These are phyloP conservation scores for Trichophyton simii DNA, from an alignment of 2,329 filamentous ascomycete genomes.

Conservation along the genomic window DNA sequence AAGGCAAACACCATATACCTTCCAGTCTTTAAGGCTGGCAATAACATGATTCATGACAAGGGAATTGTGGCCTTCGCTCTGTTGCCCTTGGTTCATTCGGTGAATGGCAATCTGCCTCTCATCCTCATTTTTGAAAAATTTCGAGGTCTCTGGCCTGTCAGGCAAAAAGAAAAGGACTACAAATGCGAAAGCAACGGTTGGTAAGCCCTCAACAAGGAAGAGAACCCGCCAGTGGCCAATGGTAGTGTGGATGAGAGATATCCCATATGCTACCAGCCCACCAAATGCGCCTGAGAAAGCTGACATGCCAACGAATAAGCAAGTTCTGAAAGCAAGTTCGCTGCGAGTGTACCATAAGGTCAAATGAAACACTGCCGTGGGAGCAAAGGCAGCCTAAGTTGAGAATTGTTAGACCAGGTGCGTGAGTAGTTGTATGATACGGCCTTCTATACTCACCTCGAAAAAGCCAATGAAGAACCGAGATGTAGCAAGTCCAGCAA, in stretches of 20 bases:
- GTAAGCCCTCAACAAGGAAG: slow-evolving; percentile 39
- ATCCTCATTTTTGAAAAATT: slow-evolving; percentile 11
- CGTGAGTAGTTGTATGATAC: no score
- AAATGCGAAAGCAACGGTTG: slow-evolving; percentile 35
- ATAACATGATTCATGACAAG: slow-evolving; percentile 11
- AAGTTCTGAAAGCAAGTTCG: slow-evolving; percentile 44
- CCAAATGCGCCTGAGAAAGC: slow-evolving; percentile 44
- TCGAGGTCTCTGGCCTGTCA: slow-evolving; percentile 21
- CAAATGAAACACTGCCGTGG: slow-evolving; percentile 49
- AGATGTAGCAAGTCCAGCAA: slow-evolving; percentile 41
- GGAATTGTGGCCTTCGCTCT: slow-evolving; percentile 11
- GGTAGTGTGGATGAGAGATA: slow-evolving; percentile 17
- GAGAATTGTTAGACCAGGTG: slow-evolving; percentile 14
- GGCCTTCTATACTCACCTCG: slow-evolving; percentile 22
- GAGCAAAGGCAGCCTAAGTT: slow-evolving; percentile 45
- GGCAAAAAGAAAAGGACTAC: slow-evolving; percentile 36
- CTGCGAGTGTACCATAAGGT: slow-evolving; percentile 46
- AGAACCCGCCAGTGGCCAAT: slow-evolving; percentile 39
- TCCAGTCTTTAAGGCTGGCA: slow-evolving; percentile 13
- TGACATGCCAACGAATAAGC: slow-evolving; percentile 42
- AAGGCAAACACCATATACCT: slow-evolving; percentile 9
- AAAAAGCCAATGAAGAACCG: slow-evolving; percentile 50
- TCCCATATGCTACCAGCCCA: slow-evolving; percentile 33
- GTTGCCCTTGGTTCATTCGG: slow-evolving; percentile 12
- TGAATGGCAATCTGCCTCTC: slow-evolving; percentile 10